Base-by-base conservation (phyloP, 2,329 filamentous ascomycete genomes). In the Simplicillium aogashimaense region DNA sequence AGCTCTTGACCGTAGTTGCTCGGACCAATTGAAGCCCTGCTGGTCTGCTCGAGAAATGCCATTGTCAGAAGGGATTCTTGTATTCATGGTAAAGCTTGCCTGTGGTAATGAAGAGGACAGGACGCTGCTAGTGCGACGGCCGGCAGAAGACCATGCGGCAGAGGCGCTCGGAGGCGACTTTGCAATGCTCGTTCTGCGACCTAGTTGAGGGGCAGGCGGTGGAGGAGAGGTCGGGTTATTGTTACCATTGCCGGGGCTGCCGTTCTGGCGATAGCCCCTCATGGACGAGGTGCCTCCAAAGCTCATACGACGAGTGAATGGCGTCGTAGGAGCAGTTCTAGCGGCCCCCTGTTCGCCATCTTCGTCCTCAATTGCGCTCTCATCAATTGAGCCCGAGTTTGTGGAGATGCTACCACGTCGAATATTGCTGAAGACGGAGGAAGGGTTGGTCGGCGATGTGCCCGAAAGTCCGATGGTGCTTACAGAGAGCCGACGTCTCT, bases 11-110 rank as follows among this genome's bases (percentile, higher is more conserved):
- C 88, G 86, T 72, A 95, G 79, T 69, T 94, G 89, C 70, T 95
- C 90, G 58, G 87, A 86, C 84, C 90, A 95, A 67, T 94, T 94
- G 75, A 94, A 95, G 62, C 86, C 86, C 74, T 61, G 58, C 56
- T 92, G 87, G 73, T 86, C 84, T 89, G 77, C 66, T 64, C 72
- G 75, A 60, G 65, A 63, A 67, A 60, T 55, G 48, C 65, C 66
- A 65, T 66, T 67, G 79, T 84, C 75, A 84, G 80, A 79, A 74
- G 68, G 61, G 62, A 70, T 66, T 79, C 57, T 65, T 59, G 67
- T 60, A 61, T 62, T 56, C 60, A 70, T 69, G 69, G 64, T 65
- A 62, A 64, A 70, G 74, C 74, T 78, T 77, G 73, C 71, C 69
- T 76, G 73, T 61, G 62, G 57, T 47, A 56, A 47, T 47, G 57